A percentile compares a stretch with the other conserved stretches of the same genome.
Conservation (phyloP, 1,139 yeast species). For the Eremothecium gossypii region DNA sequence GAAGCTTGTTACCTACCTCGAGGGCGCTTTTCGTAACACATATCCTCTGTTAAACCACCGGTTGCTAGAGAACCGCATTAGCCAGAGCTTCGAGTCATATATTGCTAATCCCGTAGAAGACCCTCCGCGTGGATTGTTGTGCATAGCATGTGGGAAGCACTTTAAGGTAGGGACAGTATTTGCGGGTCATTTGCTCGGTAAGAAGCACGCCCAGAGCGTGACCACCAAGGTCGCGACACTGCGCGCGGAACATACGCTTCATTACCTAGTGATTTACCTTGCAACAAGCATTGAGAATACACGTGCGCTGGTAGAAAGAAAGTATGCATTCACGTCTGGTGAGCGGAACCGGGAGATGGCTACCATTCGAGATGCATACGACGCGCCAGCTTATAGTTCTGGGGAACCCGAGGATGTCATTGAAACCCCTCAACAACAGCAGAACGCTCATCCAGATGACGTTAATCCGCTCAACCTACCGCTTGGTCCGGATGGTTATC, state of each 20-base stretch:
- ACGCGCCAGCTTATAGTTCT: constrained; percentile 21
- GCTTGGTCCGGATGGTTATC: constrained; percentile 79
- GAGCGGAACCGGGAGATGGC: constrained; percentile 46
- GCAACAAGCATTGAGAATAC: constrained; percentile 35
- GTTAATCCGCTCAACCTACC: constrained; percentile 54
- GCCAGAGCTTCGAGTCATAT: constrained; percentile 29
- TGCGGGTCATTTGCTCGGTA: constrained; percentile 62
- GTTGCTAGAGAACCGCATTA: constrained; percentile 30
- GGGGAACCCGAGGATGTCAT: constrained; percentile 20
- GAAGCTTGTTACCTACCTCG: constrained; percentile 39
- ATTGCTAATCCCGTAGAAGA: constrained; percentile 22
- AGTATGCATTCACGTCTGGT: constrained; percentile 47
- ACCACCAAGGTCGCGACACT: constrained; percentile 12
- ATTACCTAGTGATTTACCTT: constrained; percentile 14
- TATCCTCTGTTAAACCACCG: constrained; percentile 44
- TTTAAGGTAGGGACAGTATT: constrained; percentile 63
- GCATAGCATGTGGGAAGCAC: constrained; percentile 53
- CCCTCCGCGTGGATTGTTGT: constrained; percentile 37
- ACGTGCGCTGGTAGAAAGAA: constrained; percentile 53
- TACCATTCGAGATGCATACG: constrained; percentile 36
- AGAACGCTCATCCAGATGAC: constrained; percentile 15
- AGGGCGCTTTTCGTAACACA: constrained; percentile 36
- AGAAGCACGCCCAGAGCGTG: constrained; percentile 57
- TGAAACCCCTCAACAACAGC: constrained; percentile 11
- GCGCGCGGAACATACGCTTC: constrained; percentile 21